Percentiles rank a stretch among this genome's conserved stretches.
phyloP scores from a whole-genome alignment of 352 stramenopile species.

The Blastocystis sp. region DNA sequence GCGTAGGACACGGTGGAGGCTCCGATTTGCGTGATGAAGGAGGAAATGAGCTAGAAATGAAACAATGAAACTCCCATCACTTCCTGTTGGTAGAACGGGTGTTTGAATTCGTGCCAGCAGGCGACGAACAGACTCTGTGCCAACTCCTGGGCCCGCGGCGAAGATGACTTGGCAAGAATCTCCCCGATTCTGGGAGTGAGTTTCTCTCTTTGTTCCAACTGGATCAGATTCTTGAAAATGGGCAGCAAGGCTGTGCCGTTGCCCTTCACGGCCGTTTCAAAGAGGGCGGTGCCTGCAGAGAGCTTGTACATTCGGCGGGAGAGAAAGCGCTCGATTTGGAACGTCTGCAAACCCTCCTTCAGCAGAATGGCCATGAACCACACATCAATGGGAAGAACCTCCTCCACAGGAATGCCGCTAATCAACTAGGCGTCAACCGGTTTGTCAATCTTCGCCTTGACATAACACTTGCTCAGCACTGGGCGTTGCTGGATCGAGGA shows the following conservation, averaged over 20 bases:
- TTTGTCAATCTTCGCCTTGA: background rate
- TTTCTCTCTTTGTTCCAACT: background rate
- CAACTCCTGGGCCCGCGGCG: background rate
- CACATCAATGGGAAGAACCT: slow-evolving; percentile 36
- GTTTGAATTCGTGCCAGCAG: slow-evolving; percentile 3
- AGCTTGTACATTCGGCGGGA: background rate
- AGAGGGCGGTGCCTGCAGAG: background rate
- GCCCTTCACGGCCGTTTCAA: slow-evolving; percentile 1
- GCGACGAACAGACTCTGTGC: background rate
- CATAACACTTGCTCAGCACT: background rate
- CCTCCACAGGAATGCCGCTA: background rate
- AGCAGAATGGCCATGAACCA: slow-evolving; percentile 24
- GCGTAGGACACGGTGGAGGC: slow-evolving; percentile 25
- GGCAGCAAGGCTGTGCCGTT: slow-evolving; percentile 17
- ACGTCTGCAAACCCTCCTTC: slow-evolving; percentile 24
- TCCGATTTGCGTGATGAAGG: slow-evolving; percentile 44
- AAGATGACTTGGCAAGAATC: background rate
- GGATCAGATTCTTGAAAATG: background rate
- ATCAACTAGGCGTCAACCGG: background rate
- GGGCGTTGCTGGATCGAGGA: slow-evolving; percentile 42
- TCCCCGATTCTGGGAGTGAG: slow-evolving; percentile 19
- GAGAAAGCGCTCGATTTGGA: slow-evolving; percentile 5
- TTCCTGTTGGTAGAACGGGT: slow-evolving; percentile 50
- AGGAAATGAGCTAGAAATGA: slow-evolving; percentile 36
- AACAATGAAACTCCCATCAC: background rate